A percentile compares a stretch with the other conserved stretches of the same genome.
Conservation (phyloP, 129 eudicot species). For the Kitagawia praeruptora region DNA sequence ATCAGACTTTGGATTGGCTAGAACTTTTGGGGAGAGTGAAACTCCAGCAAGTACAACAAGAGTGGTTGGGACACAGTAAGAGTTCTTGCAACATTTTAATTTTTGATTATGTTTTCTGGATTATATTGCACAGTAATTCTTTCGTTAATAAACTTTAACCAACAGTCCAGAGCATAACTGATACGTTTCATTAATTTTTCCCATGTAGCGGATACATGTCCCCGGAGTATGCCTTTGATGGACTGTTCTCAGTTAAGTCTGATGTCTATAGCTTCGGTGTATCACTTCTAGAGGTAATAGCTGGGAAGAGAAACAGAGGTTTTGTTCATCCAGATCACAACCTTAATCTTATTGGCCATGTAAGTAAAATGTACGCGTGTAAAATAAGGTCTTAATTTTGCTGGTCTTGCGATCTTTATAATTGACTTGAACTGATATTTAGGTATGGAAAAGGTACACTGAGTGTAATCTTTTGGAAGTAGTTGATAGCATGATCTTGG, state of each 20-base stretch:
- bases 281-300: constrained; percentile 23
- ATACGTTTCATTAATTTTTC: background rate
- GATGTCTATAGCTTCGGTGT: constrained; percentile 32
- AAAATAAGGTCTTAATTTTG: background rate
- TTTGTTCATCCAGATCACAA: constrained; percentile 7
- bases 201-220: constrained; percentile 22
- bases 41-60: constrained; percentile 17
- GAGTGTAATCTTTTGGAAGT: constrained; percentile 14
- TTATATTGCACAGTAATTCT: background rate
- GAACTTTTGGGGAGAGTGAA: constrained; percentile 19
- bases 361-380: background rate
- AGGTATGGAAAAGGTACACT: constrained; percentile 25
- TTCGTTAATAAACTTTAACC: background rate
- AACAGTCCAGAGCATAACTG: no score
- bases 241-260: constrained; percentile 22
- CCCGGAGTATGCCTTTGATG: constrained; percentile 22
- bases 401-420: background rate
- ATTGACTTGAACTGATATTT: background rate
- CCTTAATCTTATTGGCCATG: constrained; percentile 27
- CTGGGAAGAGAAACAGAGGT: constrained; percentile 21
- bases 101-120: background rate
- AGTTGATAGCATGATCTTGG: background rate
- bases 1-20: constrained; percentile 28
- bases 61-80: constrained; percentile 28
- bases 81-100: background rate